phyloP scores from a whole-genome alignment of 495 filamentous ascomycete species.

The Venustampulla echinocandica region DNA sequence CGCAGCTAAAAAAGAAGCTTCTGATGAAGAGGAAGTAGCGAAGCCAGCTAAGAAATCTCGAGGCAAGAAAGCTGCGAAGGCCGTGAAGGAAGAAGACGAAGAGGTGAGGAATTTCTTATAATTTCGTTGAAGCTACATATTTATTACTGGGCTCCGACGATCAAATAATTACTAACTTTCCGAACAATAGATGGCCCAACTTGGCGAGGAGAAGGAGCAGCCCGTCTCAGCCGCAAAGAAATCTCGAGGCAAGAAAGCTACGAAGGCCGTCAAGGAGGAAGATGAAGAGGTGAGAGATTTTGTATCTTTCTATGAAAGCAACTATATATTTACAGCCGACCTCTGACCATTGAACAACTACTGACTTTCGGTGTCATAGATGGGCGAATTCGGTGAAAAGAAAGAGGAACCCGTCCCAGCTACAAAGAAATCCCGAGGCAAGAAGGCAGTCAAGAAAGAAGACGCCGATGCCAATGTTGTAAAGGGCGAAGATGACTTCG shows the following conservation, averaged over 20 bases:
- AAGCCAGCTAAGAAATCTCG: conserved; percentile 13
- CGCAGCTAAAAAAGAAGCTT: conserved; percentile 5
- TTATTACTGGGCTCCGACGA: too few species aligned
- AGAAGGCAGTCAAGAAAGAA: conserved; percentile 17
- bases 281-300: not conserved
- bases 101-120: too few species aligned
- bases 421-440: conserved; percentile 12
- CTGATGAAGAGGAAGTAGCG: not conserved
- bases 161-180: not conserved
- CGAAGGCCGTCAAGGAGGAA: not conserved
- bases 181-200: not conserved
- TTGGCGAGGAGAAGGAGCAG: too few species aligned
- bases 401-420: conserved; percentile 9
- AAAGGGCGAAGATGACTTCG: not conserved
- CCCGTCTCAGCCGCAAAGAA: conserved; percentile 2
- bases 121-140: too few species aligned
- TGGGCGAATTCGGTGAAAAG: not conserved
- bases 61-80: conserved; percentile 11
- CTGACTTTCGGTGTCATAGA: not conserved
- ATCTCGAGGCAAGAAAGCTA: conserved; percentile 1
- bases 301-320: too few species aligned
- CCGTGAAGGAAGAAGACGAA: conserved; percentile 1
- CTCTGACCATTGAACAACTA: not conserved
- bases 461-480: conserved; percentile 3
- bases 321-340: too few species aligned